These are phyloP conservation scores for Aureobasidium mangrovei DNA, from an alignment of 2,329 filamentous ascomycete species.

Conservation along the genomic window DNA sequence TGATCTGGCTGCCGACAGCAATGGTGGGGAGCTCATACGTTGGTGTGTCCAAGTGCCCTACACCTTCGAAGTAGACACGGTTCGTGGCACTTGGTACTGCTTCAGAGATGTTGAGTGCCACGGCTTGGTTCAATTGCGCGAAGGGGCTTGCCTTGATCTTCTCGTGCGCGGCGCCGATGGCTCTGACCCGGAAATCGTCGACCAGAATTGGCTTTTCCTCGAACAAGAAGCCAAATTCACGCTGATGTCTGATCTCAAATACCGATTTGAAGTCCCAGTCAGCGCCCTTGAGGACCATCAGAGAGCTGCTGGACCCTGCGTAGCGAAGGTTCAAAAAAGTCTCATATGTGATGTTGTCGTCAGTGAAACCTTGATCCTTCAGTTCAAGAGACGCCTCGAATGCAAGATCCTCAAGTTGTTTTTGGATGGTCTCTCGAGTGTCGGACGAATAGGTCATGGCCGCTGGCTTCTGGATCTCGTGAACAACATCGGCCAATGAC, in stretches of 20 bases:
- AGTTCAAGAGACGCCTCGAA: constrained; percentile 51
- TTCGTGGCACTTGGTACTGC: constrained; percentile 5
- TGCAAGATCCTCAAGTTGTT: constrained; percentile 49
- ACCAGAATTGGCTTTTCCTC: constrained; percentile 33
- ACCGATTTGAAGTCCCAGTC: constrained; percentile 27
- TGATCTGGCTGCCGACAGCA: constrained; percentile 18
- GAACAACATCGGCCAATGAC: constrained; percentile 38
- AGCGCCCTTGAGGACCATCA: constrained; percentile 33
- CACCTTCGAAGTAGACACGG: constrained; percentile 21
- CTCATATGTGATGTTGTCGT: constrained; percentile 21
- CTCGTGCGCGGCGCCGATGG: constrained; percentile 18
- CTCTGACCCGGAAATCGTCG: constrained; percentile 37
- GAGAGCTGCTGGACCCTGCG: constrained; percentile 34
- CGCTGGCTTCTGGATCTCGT: constrained; percentile 33
- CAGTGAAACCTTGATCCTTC: constrained; percentile 56
- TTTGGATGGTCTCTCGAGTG: constrained; percentile 58
- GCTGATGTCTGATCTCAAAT: constrained; percentile 32
- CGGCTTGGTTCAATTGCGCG: neutral
- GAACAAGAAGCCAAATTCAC: constrained; percentile 37
- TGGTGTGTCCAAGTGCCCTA: constrained; percentile 19
- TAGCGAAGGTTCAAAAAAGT: constrained; percentile 38
- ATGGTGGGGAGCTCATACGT: constrained; percentile 22
- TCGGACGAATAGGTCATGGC: constrained; percentile 22
- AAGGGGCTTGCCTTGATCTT: neutral
- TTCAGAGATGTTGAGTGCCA: neutral